Percentiles rank a stretch among this genome's conserved stretches.
These are phyloP conservation scores for Xylariomycetidae sp. DNA, from an alignment of 2,329 filamentous ascomycete genomes.

Conservation along the genomic window DNA sequence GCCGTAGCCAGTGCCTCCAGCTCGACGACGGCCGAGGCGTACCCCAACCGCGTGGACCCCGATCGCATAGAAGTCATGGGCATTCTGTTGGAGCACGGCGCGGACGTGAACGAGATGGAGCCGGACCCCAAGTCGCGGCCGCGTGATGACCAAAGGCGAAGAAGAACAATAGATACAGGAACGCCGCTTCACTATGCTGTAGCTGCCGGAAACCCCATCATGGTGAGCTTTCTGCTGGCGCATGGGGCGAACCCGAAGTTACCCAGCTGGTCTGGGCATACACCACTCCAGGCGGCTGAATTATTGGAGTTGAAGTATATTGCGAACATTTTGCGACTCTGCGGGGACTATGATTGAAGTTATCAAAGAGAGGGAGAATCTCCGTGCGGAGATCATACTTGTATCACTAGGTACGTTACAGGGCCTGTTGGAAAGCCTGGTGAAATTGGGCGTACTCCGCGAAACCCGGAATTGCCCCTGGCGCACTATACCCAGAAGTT, in stretches of 20 bases:
- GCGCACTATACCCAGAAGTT: too few relatives aligned
- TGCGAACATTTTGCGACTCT: slow-evolving; percentile 14
- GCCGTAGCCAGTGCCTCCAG: slow-evolving; percentile 15
- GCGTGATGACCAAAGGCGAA: slow-evolving; percentile 15
- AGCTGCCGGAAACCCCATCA: slow-evolving; percentile 14
- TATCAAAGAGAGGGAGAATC: too few relatives aligned
- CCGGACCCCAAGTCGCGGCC: slow-evolving; percentile 17
- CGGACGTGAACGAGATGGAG: slow-evolving; percentile 19
- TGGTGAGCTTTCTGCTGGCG: slow-evolving; percentile 16
- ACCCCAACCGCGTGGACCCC: slow-evolving; percentile 14
- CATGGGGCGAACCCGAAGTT: slow-evolving; percentile 16
- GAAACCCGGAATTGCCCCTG: too few relatives aligned
- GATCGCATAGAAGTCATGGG: slow-evolving; percentile 15
- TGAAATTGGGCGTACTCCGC: too few relatives aligned
- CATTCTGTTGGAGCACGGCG: slow-evolving; percentile 14
- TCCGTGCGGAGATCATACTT: too few relatives aligned
- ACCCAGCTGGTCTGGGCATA: slow-evolving; percentile 18
- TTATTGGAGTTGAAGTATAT: slow-evolving; percentile 12
- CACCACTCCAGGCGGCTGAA: slow-evolving; percentile 16
- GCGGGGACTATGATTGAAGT: slow-evolving; percentile 7
- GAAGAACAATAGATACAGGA: slow-evolving; percentile 15
- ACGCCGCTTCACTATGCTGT: slow-evolving; percentile 18
- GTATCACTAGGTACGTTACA: too few relatives aligned
- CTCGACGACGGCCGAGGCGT: slow-evolving; percentile 8
- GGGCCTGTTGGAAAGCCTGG: too few relatives aligned